phyloP scores from a whole-genome alignment of 352 stramenopile species.

The Globisporangium ultimum region DNA sequence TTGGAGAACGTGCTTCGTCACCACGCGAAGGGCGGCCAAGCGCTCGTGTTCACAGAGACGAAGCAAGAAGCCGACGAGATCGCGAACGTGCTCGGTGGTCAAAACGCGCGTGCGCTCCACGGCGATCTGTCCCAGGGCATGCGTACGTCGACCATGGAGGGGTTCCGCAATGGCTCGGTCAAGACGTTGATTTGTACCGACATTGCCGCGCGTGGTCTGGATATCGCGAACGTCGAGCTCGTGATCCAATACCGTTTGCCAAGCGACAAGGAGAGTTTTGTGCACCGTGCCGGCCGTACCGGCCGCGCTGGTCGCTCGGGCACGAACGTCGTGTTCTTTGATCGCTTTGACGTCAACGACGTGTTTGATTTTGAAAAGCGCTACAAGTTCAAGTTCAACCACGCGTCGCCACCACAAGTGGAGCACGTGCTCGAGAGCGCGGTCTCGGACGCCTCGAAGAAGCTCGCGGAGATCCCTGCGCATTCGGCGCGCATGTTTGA shows the following conservation, averaged over 20 bases:
- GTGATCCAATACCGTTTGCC: slow-evolving; percentile 93
- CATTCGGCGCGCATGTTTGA: slow-evolving; percentile 54
- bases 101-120: slow-evolving; percentile 62
- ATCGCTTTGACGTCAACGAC: slow-evolving; percentile 59
- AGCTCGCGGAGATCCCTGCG: slow-evolving; percentile 43
- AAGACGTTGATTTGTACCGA: slow-evolving; percentile 92
- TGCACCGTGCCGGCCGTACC: slow-evolving; percentile 91
- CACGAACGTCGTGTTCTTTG: slow-evolving; percentile 87
- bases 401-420: slow-evolving; percentile 46
- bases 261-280: slow-evolving; percentile 93
- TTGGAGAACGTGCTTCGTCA: slow-evolving; percentile 70
- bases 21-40: slow-evolving; percentile 63
- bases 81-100: slow-evolving; percentile 74
- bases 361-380: slow-evolving; percentile 74
- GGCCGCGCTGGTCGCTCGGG: slow-evolving; percentile 81
- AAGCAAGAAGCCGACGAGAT: slow-evolving; percentile 96
- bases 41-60: slow-evolving; percentile 97
- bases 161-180: slow-evolving; percentile 93
- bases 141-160: slow-evolving; percentile 94
- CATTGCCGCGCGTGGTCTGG: slow-evolving; percentile 86
- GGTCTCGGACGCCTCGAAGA: slow-evolving; percentile 48
- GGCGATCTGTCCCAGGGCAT: slow-evolving; percentile 80
- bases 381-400: slow-evolving; percentile 73
- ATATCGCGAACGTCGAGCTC: slow-evolving; percentile 89
- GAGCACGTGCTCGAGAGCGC: slow-evolving; percentile 63